A percentile compares a stretch with the other conserved stretches of the same genome.
phyloP scores from a whole-genome alignment of 1,284 basidiomycete species.

The Cryptococcus jaspeensis region DNA sequence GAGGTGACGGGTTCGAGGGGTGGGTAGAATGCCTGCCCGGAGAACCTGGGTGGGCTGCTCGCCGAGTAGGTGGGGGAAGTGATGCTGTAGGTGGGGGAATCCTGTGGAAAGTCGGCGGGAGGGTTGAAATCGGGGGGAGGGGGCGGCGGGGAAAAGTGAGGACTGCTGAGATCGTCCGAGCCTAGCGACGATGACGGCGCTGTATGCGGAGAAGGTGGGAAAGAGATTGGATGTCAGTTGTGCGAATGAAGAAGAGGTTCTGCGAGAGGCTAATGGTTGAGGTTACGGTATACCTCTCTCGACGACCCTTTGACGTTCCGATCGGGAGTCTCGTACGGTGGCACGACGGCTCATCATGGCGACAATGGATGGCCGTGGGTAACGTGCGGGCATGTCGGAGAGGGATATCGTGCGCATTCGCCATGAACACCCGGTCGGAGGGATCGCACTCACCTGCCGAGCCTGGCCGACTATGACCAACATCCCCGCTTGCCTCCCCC shows the following conservation, averaged over 20 bases:
- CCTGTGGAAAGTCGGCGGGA: slow-evolving; percentile 26
- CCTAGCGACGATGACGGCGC: neutral
- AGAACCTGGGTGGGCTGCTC: slow-evolving; percentile 4
- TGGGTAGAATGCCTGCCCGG: neutral
- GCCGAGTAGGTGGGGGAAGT: slow-evolving; percentile 11
- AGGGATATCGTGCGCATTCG: no score
- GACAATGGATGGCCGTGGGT: no score
- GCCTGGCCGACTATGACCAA: no score
- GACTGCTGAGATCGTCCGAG: neutral
- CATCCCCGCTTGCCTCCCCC: no score
- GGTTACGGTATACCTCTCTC: neutral
- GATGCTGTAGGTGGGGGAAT: slow-evolving; percentile 21
- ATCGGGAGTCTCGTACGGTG: no score
- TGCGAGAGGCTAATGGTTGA: neutral
- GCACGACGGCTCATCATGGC: no score
- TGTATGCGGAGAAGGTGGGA: neutral
- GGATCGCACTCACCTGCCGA: no score
- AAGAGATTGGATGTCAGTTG: neutral
- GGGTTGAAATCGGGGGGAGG: slow-evolving; percentile 45
- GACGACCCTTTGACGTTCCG: no score
- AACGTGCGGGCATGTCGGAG: no score
- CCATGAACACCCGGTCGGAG: no score
- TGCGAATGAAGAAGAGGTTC: no score
- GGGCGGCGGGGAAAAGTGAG: slow-evolving; percentile 22
- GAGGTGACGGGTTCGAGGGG: slow-evolving; percentile 1